Evolutionary conservation across 164 flowering plant genomes (phyloP).

Genomic region (Umbilicus rupestris): DNA sequence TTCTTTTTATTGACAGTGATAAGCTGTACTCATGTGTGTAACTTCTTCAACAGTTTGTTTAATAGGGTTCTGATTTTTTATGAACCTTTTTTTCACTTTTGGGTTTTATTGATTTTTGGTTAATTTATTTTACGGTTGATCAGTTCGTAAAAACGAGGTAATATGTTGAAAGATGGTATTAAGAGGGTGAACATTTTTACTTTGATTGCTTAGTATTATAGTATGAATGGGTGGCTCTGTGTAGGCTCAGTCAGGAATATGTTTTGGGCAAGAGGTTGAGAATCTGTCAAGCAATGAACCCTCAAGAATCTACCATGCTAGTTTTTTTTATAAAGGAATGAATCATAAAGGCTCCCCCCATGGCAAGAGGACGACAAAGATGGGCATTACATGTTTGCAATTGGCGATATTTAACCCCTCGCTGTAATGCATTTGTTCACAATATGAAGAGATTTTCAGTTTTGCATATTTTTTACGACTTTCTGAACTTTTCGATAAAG

Average conservation of each 20-base stretch:
- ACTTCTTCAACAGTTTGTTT: too few relatives aligned
- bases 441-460: constrained; percentile 2
- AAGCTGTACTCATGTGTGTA: not conserved
- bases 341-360: constrained; percentile 41
- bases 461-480: not conserved
- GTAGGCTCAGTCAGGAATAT: constrained; percentile 40
- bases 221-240: constrained; percentile 33
- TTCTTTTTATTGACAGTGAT: not conserved
- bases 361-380: constrained; percentile 48
- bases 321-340: constrained; percentile 26
- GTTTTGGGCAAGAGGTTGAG: constrained; percentile 38
- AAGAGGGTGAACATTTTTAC: constrained; percentile 10
- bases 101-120: not conserved
- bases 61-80: too few relatives aligned
- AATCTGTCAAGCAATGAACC: constrained; percentile 32
- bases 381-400: constrained; percentile 41
- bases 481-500: not conserved
- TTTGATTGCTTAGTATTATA: constrained; percentile 15
- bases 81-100: too few relatives aligned
- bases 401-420: constrained; percentile 42
- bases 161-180: too few relatives aligned
- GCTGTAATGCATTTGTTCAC: constrained; percentile 33
- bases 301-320: constrained; percentile 26
- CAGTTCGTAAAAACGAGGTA: too few relatives aligned
- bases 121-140: too few relatives aligned